These are phyloP conservation scores for Rhododendron williamsianum DNA, from an alignment of 148 eudicot species.

Conservation along the genomic window DNA sequence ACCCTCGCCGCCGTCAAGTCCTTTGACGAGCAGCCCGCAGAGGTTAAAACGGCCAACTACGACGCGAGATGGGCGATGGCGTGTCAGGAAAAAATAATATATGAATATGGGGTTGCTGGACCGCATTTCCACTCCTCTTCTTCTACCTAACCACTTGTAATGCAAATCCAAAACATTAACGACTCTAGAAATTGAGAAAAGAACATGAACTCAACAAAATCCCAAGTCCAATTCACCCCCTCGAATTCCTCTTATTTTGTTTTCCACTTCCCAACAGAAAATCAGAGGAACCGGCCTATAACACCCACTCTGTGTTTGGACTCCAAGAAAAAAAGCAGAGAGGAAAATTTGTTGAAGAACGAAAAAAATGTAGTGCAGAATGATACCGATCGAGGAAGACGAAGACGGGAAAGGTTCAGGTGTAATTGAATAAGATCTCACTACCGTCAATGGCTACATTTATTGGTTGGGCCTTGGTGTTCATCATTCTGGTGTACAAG, in stretches of 20 bases:
- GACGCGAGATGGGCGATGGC: too few species aligned
- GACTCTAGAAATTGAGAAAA: background rate
- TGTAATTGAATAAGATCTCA: conserved; percentile 85
- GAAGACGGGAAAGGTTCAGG: conserved; percentile 60
- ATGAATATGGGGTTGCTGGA: background rate
- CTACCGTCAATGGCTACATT: conserved; percentile 47
- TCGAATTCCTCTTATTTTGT: conserved; percentile 26
- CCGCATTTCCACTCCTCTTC: background rate
- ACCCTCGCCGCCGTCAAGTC: too few species aligned
- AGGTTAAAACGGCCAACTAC: too few species aligned
- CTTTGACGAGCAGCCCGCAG: too few species aligned
- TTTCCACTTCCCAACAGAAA: background rate
- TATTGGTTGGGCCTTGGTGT: conserved; percentile 64
- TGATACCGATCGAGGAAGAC: conserved; percentile 44
- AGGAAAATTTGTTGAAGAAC: background rate
- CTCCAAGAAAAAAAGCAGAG: background rate
- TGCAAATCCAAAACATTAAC: background rate
- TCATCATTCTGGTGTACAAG: conserved; percentile 89
- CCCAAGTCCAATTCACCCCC: conserved; percentile 1
- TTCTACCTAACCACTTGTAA: background rate
- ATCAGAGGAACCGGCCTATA: background rate
- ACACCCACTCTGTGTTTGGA: background rate
- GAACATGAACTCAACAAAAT: background rate
- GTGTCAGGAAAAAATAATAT: too few species aligned
- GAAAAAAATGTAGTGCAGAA: conserved; percentile 49